These are phyloP conservation scores for Nyssa sinensis DNA, from an alignment of 148 eudicot species.

Conservation along the genomic window DNA sequence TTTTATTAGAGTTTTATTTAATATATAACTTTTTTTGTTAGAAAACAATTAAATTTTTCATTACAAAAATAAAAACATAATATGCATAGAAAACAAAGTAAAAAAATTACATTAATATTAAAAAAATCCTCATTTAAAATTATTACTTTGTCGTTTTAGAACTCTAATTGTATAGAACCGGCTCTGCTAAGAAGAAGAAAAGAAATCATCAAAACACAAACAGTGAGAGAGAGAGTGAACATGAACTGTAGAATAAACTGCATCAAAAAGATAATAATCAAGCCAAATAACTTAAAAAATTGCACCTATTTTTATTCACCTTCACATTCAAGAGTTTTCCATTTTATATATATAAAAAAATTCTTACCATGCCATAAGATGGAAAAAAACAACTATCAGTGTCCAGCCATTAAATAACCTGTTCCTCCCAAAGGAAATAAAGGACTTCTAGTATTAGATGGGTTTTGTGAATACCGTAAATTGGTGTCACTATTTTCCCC, in stretches of 20 bases:
- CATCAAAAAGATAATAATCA: too few relatives aligned
- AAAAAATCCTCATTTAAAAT: too few relatives aligned
- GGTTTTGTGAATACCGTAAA: slow-evolving; percentile 20
- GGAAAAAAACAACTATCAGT: background rate
- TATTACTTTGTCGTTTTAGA: too few relatives aligned
- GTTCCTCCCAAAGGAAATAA: slow-evolving; percentile 24
- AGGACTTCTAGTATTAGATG: slow-evolving; percentile 22
- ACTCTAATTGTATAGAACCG: too few relatives aligned
- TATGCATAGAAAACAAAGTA: too few relatives aligned
- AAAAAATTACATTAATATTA: too few relatives aligned
- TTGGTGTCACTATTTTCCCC: slow-evolving; percentile 6
- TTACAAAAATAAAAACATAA: too few relatives aligned
- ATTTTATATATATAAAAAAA: background rate
- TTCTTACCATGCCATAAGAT: background rate
- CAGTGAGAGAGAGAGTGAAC: background rate
- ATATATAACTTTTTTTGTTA: too few relatives aligned
- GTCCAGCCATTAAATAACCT: slow-evolving; percentile 14
- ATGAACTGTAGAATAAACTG: background rate
- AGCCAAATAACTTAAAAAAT: background rate
- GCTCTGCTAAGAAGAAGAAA: too few relatives aligned
- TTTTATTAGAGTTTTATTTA: too few relatives aligned
- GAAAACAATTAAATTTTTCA: too few relatives aligned
- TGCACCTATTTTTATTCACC: slow-evolving; percentile 2
- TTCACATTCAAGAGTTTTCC: background rate
- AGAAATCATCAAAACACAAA: too few relatives aligned